phyloP scores from a whole-genome alignment of 129 eudicot genomes.

The Escallonia herrerae region DNA sequence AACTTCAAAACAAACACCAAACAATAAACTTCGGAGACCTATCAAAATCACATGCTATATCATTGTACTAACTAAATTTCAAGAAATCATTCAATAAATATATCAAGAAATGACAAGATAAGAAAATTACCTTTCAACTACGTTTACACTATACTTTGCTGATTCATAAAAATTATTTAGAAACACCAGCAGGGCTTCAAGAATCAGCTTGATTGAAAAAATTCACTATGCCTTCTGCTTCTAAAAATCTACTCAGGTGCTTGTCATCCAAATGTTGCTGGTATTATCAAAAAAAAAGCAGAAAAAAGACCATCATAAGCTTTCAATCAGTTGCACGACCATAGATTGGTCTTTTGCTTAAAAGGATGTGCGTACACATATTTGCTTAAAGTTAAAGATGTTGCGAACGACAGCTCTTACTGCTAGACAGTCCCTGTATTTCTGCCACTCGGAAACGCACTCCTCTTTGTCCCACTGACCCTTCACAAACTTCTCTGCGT shows the following conservation, averaged over 20 bases:
- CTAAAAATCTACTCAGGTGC: constrained; percentile 67
- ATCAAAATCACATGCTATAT: no score
- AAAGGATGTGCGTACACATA: background rate
- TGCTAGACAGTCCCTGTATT: constrained; percentile 78
- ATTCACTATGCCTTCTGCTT: constrained; percentile 62
- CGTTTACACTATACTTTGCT: background rate
- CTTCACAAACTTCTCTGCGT: constrained; percentile 83
- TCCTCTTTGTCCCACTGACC: constrained; percentile 89
- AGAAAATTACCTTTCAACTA: background rate
- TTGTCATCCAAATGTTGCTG: constrained; percentile 89
- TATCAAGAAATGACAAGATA: no score
- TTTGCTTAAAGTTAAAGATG: background rate
- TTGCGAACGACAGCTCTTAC: constrained; percentile 31
- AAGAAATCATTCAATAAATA: no score
- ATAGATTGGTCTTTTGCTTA: background rate
- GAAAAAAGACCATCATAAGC: background rate
- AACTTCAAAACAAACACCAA: no score
- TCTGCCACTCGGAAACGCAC: constrained; percentile 85
- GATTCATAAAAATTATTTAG: constrained; percentile 17
- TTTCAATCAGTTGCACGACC: background rate
- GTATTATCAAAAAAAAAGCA: background rate
- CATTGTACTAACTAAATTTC: no score
- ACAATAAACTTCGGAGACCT: no score
- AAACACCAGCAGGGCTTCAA: constrained; percentile 26
- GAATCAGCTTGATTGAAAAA: constrained; percentile 23